Evolutionary conservation across 257 asterid species (phyloP).

Genomic region (Solanum acaule): DNA sequence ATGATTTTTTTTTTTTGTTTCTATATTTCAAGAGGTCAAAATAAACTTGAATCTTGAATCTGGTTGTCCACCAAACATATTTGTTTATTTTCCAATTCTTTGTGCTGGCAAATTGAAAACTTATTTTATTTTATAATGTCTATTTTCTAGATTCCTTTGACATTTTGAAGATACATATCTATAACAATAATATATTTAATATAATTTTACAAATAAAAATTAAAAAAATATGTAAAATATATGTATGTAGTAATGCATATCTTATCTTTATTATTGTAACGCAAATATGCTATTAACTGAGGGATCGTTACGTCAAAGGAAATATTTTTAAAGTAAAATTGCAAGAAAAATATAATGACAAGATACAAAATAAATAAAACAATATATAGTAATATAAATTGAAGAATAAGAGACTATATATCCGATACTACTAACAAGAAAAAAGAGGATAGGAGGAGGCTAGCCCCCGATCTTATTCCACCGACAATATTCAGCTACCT

Average conservation of each 20-base stretch:
- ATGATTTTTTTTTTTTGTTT: neutral
- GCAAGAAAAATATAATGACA: neutral
- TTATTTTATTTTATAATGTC: neutral
- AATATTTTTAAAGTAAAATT: neutral
- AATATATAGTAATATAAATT: neutral
- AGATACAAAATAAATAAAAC: neutral
- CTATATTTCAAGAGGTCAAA: neutral
- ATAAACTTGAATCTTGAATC: neutral
- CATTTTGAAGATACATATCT: neutral
- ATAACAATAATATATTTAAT: too few relatives aligned
- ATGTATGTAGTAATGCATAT: neutral
- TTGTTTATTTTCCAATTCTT: neutral
- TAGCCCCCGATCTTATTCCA: neutral
- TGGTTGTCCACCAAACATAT: neutral
- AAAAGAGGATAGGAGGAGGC: neutral
- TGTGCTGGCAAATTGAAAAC: neutral
- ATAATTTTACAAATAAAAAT: too few relatives aligned
- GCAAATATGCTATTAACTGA: neutral
- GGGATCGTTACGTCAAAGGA: neutral
- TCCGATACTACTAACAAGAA: neutral
- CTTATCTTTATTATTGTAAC: too few relatives aligned
- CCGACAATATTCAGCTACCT: rapidly evolving
- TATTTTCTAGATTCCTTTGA: neutral
- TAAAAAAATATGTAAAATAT: too few relatives aligned
- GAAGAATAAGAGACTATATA: neutral